Percentiles rank a stretch among this genome's conserved stretches.
phyloP scores from a whole-genome alignment of 495 filamentous ascomycete genomes.

The Penicillium lividum region DNA sequence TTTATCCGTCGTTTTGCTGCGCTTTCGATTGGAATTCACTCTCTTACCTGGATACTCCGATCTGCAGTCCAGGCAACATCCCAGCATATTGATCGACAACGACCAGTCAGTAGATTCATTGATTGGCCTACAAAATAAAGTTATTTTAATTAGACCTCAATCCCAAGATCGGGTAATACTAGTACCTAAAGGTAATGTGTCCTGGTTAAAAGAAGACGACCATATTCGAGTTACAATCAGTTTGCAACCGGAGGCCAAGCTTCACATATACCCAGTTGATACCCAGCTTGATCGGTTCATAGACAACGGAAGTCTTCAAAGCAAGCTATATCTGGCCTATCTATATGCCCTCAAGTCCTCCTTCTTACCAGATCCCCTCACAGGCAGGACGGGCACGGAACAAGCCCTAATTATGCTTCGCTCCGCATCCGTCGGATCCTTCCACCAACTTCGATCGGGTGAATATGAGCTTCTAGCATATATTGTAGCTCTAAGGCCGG shows the following conservation, averaged over 20 bases:
- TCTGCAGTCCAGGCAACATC: constrained; percentile 54
- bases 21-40: constrained; percentile 51
- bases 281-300: constrained; percentile 46
- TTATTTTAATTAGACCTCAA: constrained; percentile 45
- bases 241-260: constrained; percentile 15
- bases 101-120: constrained; percentile 53
- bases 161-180: constrained; percentile 41
- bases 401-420: constrained; percentile 51
- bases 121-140: constrained; percentile 53
- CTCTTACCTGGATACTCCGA: constrained; percentile 27
- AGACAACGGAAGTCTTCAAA: constrained; percentile 54
- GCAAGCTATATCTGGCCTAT: constrained; percentile 54
- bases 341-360: constrained; percentile 65
- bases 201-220: constrained; percentile 8
- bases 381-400: constrained; percentile 61
- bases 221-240: constrained; percentile 49
- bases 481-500: constrained; percentile 56
- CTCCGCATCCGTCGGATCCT: constrained; percentile 53
- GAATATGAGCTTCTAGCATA: constrained; percentile 39
- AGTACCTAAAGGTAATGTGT: constrained; percentile 44
- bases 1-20: constrained; percentile 48
- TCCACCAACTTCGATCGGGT: constrained; percentile 38
- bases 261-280: constrained; percentile 53
- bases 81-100: constrained; percentile 54
- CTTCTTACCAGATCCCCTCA: constrained; percentile 59